Evolutionary conservation across 2,329 filamentous ascomycete species (phyloP), one percentile per base, ranked within the genome.

Genomic region (Cryphonectria radicalis): DNA sequence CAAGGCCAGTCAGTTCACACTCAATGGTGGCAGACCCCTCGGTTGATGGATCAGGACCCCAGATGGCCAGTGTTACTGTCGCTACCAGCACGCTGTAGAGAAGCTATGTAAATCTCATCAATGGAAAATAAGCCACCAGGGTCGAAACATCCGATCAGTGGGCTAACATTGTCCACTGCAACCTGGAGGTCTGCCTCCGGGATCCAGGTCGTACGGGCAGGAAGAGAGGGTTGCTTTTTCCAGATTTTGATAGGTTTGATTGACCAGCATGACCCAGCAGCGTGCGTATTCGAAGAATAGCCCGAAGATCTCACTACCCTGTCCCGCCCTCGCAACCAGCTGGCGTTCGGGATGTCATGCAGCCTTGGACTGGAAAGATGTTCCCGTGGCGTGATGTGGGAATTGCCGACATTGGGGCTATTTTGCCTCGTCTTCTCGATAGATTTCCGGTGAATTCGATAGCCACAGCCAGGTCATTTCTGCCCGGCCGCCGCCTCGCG

Each of bases 211-310:
- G 60, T 64, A 65, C 50, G 57, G 50, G 28, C 64, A 72, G 68
- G 40, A 50, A 62, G 64, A 59, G 66, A n/a, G 40, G 46, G 65
- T 70, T 72, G 71, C 71, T 72, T 72, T 66, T 68, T 53, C 40
- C 43, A 62, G 59, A 50, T 68, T 68, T 55, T 67, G 68, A 68
- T 70, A 67, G 65, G 59, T 72, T 59, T 72, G 65, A 70, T 72
- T 66, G 62, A 72, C 71, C 71, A 70, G 68, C 60, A 70, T 72
- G 68, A 68, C 71, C 71, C 71, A 72, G 71, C 71, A 40, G 55
- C 32, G 32, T 50, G 11, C 10, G 37, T 50, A 50, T 50, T 50
- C 46, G 19, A 60, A 32, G 37, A 46, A 70, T 66, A 22, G 62
- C 60, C 66, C 66, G 60, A 43, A 68, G 50, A 46, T 42, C 37